Evolutionary conservation across 1,284 basidiomycete species (phyloP).

Genomic region (Puccinia coronata): DNA sequence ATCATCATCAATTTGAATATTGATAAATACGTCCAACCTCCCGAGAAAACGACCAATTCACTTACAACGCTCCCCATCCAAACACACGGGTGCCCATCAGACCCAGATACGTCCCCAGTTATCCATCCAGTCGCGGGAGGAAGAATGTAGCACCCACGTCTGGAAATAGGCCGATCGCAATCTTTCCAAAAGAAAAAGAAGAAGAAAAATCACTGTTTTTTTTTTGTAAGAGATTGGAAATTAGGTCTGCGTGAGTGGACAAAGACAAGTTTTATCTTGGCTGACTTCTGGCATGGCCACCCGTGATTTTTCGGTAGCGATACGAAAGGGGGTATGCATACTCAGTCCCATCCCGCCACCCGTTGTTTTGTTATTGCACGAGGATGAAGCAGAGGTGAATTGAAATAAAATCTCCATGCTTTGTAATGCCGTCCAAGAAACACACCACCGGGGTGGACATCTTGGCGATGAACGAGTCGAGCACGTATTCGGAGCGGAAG

Average conservation of each 20-base stretch:
- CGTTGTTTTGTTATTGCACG: conserved; percentile 73
- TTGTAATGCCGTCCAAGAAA: conserved; percentile 85
- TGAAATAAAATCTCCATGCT: too few species aligned
- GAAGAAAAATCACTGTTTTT: conserved; percentile 57
- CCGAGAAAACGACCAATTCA: conserved; percentile 49
- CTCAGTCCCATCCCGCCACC: conserved; percentile 92
- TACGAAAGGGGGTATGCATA: conserved; percentile 82
- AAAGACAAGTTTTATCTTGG: background rate
- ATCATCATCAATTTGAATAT: too few species aligned
- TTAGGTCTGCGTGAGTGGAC: background rate
- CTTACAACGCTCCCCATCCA: conserved; percentile 81
- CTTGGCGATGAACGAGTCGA: conserved; percentile 80
- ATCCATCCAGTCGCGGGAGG: conserved; percentile 84
- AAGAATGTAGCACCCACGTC: conserved; percentile 92
- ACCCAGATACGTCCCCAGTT: conserved; percentile 89
- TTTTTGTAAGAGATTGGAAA: conserved; percentile 60
- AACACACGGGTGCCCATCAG: conserved; percentile 74
- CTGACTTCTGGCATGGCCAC: conserved; percentile 89
- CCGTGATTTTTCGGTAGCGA: conserved; percentile 87
- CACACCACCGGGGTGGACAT: conserved; percentile 83
- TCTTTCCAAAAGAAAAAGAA: conserved; percentile 51
- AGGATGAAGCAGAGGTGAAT: too few species aligned
- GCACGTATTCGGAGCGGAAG: conserved; percentile 90
- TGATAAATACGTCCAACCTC: too few species aligned
- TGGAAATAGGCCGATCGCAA: conserved; percentile 65